Conservation (phyloP, 2,329 filamentous ascomycete species). For the Sordariomycetes sp. region DNA sequence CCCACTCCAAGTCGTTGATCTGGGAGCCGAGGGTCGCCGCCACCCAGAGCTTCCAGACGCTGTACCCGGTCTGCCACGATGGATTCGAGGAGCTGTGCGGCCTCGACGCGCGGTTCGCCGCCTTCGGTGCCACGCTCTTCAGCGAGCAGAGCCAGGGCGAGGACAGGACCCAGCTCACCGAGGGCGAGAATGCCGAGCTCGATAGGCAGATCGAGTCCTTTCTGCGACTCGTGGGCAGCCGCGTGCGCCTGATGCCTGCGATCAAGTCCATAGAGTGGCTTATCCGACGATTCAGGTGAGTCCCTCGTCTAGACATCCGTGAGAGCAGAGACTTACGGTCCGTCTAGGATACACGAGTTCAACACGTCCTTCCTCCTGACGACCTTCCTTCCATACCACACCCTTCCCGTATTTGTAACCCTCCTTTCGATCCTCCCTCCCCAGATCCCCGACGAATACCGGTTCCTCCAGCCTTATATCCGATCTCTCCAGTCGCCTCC, state of each 20-base stretch:
- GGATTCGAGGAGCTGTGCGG: slow-evolving; percentile 86
- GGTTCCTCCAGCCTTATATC: slow-evolving; percentile 78
- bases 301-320: slow-evolving; percentile 5
- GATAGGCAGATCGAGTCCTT: slow-evolving; percentile 71
- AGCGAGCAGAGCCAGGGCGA: slow-evolving; percentile 85
- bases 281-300: slow-evolving; percentile 74
- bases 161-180: slow-evolving; percentile 75
- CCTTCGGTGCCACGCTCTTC: slow-evolving; percentile 71
- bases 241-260: slow-evolving; percentile 71
- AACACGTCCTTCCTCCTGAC: slow-evolving; percentile 69
- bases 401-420: slow-evolving; percentile 70
- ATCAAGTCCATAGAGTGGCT: slow-evolving; percentile 94
- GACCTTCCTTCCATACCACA: slow-evolving; percentile 88
- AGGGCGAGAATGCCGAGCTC: slow-evolving; percentile 68
- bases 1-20: slow-evolving; percentile 88
- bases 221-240: slow-evolving; percentile 62
- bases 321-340: not conserved
- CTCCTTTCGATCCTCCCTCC: slow-evolving; percentile 75
- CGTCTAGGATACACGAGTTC: slow-evolving; percentile 69
- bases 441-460: slow-evolving; percentile 62
- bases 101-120: slow-evolving; percentile 65
- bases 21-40: slow-evolving; percentile 79
- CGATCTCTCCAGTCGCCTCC: slow-evolving; percentile 64
- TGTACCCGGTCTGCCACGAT: slow-evolving; percentile 77
- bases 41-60: slow-evolving; percentile 77